A percentile compares a stretch with the other conserved stretches of the same genome.
These are phyloP conservation scores for Passalora sequoiae DNA, from an alignment of 2,329 filamentous ascomycete genomes.

Conservation along the genomic window DNA sequence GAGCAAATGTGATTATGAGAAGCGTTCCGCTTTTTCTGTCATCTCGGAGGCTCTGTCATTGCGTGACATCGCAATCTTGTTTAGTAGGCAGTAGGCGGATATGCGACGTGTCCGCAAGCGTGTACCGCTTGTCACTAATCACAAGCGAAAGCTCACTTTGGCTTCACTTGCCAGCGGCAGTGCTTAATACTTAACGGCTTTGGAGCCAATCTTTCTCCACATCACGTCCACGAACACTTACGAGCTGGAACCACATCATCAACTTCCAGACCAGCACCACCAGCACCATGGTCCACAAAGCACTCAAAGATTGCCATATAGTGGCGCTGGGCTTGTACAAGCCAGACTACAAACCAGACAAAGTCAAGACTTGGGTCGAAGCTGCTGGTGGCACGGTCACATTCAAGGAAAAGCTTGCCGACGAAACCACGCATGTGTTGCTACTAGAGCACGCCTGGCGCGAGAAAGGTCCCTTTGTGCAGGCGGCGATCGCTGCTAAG, in stretches of 20 bases:
- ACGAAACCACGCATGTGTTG: slow-evolving; percentile 66
- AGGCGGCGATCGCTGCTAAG: slow-evolving; percentile 12
- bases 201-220: background rate
- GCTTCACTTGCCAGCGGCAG: too few species aligned
- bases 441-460: slow-evolving; percentile 57
- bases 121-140: too few species aligned
- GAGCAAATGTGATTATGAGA: too few species aligned
- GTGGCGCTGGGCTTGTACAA: slow-evolving; percentile 13
- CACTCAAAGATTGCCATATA: slow-evolving; percentile 17
- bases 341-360: slow-evolving; percentile 16
- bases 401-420: slow-evolving; percentile 48
- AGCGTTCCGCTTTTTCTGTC: too few species aligned
- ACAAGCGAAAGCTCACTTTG: too few species aligned
- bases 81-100: too few species aligned
- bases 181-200: too few species aligned
- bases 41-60: too few species aligned
- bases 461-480: slow-evolving; percentile 8
- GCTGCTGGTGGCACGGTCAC: slow-evolving; percentile 57
- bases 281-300: slow-evolving; percentile 17
- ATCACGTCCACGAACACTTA: background rate
- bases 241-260: background rate
- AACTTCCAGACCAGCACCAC: too few species aligned
- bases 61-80: too few species aligned
- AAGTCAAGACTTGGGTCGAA: slow-evolving; percentile 59
- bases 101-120: too few species aligned